These are phyloP conservation scores for Mycena olivaceomarginata DNA, from an alignment of 768 basidiomycete genomes.

Conservation along the genomic window DNA sequence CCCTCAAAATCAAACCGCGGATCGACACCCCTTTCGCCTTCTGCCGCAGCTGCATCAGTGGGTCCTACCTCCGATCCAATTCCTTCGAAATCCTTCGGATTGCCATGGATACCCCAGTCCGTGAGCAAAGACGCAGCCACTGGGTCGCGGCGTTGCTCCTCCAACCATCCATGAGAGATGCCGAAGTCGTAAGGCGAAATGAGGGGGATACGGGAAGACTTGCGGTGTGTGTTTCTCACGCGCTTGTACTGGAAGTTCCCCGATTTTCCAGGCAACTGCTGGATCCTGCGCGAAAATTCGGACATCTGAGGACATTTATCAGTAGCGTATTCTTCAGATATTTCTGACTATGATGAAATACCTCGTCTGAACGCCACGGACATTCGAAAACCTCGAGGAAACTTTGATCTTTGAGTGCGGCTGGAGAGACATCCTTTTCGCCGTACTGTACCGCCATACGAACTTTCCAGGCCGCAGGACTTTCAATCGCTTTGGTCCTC, in stretches of 20 bases:
- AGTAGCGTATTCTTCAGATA: not conserved
- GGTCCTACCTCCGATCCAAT: not conserved
- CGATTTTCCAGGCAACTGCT: not conserved
- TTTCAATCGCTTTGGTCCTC: not conserved
- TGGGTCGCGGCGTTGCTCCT: not conserved
- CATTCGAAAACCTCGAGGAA: not conserved
- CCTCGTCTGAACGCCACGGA: conserved; percentile 2
- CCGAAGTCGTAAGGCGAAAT: not conserved
- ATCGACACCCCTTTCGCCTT: not conserved
- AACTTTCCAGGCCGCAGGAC: conserved; percentile 2
- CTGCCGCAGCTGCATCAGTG: not conserved
- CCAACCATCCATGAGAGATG: conserved; percentile 1
- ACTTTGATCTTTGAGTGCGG: not conserved
- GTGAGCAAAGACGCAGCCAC: not conserved
- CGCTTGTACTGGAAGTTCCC: not conserved
- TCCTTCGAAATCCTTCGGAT: not conserved
- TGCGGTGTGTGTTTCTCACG: not conserved
- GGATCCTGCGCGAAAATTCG: not conserved
- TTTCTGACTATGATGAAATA: not conserved
- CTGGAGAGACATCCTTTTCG: not conserved
- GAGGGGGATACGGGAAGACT: not conserved
- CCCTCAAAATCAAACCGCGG: conserved; percentile 1
- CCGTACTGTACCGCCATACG: not conserved
- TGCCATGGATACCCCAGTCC: not conserved
- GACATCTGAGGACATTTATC: not conserved